These are phyloP conservation scores for Populus hybrid DNA, from an alignment of 441 rosid genomes.

Conservation along the genomic window DNA sequence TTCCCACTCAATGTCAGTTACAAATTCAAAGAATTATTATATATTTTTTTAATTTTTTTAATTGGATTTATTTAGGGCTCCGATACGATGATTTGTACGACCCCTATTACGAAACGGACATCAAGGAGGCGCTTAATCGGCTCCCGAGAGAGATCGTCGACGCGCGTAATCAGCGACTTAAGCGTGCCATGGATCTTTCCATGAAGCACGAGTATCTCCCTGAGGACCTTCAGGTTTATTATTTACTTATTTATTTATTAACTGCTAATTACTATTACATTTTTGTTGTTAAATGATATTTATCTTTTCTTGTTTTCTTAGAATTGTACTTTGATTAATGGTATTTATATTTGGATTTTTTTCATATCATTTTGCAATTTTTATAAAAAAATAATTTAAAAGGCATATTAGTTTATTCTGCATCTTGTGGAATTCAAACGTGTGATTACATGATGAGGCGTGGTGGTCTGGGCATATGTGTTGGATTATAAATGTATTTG, in stretches of 20 bases:
- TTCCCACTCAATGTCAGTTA: not conserved
- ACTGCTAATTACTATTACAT: not conserved
- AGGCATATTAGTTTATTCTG: not conserved
- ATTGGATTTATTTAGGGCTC: constrained; percentile 44
- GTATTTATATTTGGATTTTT: not conserved
- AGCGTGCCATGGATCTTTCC: constrained; percentile 95
- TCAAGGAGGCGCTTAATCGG: constrained; percentile 85
- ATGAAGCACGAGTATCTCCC: constrained; percentile 93
- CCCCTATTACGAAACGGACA: constrained; percentile 69
- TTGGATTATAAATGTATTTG: not conserved
- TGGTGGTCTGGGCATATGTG: not conserved
- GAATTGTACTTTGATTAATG: not conserved
- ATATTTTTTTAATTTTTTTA: not conserved
- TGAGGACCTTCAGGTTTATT: constrained; percentile 60
- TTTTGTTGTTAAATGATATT: not conserved
- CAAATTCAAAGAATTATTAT: not conserved
- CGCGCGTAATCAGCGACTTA: constrained; percentile 89
- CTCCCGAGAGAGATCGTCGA: constrained; percentile 82
- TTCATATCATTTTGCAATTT: too few species aligned
- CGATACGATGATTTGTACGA: constrained; percentile 85
- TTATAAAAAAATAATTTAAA: too few species aligned
- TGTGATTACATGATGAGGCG: not conserved
- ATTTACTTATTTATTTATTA: not conserved
- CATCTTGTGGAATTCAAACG: not conserved
- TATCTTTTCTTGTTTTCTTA: not conserved